Evolutionary conservation across 805 yeast genomes (phyloP).

Genomic region (Monosporozyma solicola): DNA sequence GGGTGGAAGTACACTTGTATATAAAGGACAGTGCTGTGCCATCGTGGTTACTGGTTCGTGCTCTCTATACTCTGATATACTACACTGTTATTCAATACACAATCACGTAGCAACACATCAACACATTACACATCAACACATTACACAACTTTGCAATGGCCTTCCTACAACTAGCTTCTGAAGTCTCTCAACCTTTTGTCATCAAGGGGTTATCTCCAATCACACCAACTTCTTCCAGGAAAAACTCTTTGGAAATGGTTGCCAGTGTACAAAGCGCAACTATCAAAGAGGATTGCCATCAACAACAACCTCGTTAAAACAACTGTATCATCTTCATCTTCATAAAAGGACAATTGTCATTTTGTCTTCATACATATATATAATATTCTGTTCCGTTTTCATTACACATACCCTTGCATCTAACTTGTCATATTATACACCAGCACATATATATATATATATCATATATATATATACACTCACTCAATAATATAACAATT

Average conservation of each 20-base stretch:
- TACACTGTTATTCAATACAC: too few species aligned
- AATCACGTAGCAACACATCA: background rate
- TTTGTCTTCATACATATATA: background rate
- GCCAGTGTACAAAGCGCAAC: conserved; percentile 1
- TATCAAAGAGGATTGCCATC: background rate
- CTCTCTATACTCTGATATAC: too few species aligned
- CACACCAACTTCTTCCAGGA: conserved; percentile 34
- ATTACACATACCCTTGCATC: background rate
- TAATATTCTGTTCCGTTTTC: background rate
- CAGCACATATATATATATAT: background rate
- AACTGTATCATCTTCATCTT: too few species aligned
- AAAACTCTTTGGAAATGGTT: conserved; percentile 15
- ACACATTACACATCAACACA: conserved; percentile 3
- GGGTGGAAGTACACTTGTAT: too few species aligned
- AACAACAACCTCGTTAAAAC: conserved; percentile 3
- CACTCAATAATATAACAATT: background rate
- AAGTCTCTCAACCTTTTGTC: conserved; percentile 50
- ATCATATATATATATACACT: background rate
- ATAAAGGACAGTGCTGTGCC: too few species aligned
- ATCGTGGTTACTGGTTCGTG: too few species aligned
- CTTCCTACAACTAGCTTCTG: conserved; percentile 48
- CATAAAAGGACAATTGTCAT: too few species aligned
- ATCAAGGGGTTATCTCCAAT: conserved; percentile 35
- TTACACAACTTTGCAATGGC: conserved; percentile 9
- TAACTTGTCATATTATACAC: background rate